These are phyloP conservation scores for Oxyria digyna DNA, from an alignment of 148 eudicot species.

Conservation along the genomic window DNA sequence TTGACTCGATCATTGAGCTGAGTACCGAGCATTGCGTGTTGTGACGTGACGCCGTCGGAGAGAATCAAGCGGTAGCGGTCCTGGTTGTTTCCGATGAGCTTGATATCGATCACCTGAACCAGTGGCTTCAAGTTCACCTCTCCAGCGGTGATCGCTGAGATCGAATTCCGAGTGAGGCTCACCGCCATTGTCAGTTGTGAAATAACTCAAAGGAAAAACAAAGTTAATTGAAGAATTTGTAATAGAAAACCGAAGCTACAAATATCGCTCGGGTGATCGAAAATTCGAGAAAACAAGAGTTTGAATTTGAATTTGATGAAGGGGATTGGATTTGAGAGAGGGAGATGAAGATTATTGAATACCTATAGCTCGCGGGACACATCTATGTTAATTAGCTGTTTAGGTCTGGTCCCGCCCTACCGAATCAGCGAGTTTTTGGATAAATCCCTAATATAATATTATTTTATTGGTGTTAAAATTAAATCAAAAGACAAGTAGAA, in stretches of 20 bases:
- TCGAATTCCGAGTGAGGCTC: constrained; percentile 55
- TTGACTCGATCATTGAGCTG: constrained; percentile 84
- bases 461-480: no score
- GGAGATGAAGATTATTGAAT: no score
- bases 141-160: constrained; percentile 55
- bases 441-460: no score
- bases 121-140: constrained; percentile 77
- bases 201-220: not conserved
- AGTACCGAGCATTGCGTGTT: constrained; percentile 75
- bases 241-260: not conserved
- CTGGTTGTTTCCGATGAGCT: constrained; percentile 28
- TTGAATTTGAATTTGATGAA: not conserved
- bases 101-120: constrained; percentile 68
- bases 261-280: not conserved
- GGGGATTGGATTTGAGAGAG: not conserved
- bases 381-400: no score
- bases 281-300: not conserved
- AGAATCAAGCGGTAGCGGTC: constrained; percentile 63
- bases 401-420: no score
- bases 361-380: no score
- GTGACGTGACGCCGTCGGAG: constrained; percentile 51
- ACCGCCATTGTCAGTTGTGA: constrained; percentile 40
- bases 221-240: not conserved
- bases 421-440: no score
- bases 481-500: no score